Conservation (phyloP, 2,329 filamentous ascomycete genomes). For the Paraconiothyrium sp. region DNA sequence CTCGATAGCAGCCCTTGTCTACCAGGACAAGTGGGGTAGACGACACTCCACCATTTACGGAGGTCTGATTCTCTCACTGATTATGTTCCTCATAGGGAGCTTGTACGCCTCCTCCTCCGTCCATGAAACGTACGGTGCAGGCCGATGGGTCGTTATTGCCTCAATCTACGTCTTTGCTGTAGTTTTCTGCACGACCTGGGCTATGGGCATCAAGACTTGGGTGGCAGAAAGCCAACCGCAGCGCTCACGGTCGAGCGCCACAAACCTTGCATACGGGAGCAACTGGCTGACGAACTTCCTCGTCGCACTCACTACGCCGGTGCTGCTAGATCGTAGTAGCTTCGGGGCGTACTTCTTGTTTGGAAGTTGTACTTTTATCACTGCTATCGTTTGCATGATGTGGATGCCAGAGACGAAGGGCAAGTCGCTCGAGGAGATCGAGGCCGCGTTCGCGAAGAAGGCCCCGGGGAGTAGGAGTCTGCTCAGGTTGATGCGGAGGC, state of each 20-base stretch:
- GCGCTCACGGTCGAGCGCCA: conserved; percentile 63
- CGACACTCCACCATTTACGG: conserved; percentile 63
- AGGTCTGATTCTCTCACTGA: conserved; percentile 58
- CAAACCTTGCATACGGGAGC: conserved; percentile 53
- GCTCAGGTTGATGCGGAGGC: neutral
- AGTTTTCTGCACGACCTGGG: conserved; percentile 62
- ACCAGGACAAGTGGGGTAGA: conserved; percentile 66
- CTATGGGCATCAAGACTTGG: conserved; percentile 65
- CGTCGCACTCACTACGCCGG: conserved; percentile 56
- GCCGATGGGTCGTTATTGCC: conserved; percentile 62
- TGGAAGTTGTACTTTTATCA: conserved; percentile 34
- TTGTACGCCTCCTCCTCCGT: conserved; percentile 62
- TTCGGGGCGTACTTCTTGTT: conserved; percentile 48
- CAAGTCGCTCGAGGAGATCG: conserved; percentile 53
- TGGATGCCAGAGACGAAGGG: conserved; percentile 64
- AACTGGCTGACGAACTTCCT: conserved; percentile 42
- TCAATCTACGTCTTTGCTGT: conserved; percentile 61
- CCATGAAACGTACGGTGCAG: conserved; percentile 49
- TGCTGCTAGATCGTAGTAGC: conserved; percentile 57
- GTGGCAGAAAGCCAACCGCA: conserved; percentile 67
- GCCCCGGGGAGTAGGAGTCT: conserved; percentile 2
- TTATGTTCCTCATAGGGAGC: conserved; percentile 63
- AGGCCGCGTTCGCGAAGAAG: conserved; percentile 6
- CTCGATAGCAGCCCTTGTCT: conserved; percentile 64
- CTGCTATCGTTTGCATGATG: conserved; percentile 35